Evolutionary conservation across 495 filamentous ascomycete species (phyloP).

Genomic region (Chaetomidium leptoderma): DNA sequence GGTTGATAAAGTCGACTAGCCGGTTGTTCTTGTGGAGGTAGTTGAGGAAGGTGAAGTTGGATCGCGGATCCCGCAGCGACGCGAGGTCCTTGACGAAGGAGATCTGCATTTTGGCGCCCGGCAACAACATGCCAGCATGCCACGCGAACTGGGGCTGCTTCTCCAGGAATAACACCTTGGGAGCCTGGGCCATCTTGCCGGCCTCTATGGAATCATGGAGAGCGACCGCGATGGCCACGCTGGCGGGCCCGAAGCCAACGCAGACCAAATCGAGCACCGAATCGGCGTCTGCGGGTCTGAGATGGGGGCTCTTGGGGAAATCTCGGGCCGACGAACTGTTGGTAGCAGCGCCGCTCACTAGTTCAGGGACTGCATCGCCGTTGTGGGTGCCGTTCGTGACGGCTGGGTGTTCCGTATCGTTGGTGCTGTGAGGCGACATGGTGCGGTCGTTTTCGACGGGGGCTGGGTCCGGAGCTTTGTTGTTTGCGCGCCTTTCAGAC

Average conservation of each 20-base stretch:
- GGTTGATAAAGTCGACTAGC: slow-evolving; percentile 82
- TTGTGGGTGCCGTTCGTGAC: slow-evolving; percentile 10
- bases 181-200: slow-evolving; percentile 39
- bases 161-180: slow-evolving; percentile 80
- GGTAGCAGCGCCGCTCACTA: slow-evolving; percentile 18
- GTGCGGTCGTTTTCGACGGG: neutral
- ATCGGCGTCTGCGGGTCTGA: slow-evolving; percentile 31
- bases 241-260: slow-evolving; percentile 90
- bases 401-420: slow-evolving; percentile 19
- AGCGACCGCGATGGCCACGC: slow-evolving; percentile 86
- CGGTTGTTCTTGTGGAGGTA: slow-evolving; percentile 77
- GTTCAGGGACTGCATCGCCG: slow-evolving; percentile 5
- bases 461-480: too few species aligned
- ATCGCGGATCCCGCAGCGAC: slow-evolving; percentile 79
- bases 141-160: slow-evolving; percentile 78
- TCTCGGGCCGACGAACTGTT: slow-evolving; percentile 2
- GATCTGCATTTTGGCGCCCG: slow-evolving; percentile 94
- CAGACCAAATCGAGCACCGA: slow-evolving; percentile 78
- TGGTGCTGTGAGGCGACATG: slow-evolving; percentile 31
- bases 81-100: slow-evolving; percentile 97
- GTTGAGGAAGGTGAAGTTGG: slow-evolving; percentile 92
- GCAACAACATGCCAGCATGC: slow-evolving; percentile 94
- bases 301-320: slow-evolving; percentile 24
- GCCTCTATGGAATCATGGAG: slow-evolving; percentile 63
- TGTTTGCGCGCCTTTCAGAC: neutral